phyloP scores from a whole-genome alignment of 2,329 filamentous ascomycete genomes.

The Rhynchosporium secalis region DNA sequence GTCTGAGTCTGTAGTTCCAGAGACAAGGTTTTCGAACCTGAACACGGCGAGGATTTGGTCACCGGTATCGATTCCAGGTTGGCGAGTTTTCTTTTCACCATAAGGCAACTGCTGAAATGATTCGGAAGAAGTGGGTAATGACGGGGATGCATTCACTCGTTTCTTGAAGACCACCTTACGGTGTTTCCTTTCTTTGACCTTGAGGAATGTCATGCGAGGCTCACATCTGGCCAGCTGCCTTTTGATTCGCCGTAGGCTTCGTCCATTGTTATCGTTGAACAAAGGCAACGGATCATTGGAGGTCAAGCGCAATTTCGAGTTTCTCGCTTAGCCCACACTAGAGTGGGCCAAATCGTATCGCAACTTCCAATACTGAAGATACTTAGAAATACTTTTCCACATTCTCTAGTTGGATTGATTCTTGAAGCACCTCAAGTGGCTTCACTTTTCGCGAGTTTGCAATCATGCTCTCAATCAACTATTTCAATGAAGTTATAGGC shows the following conservation, averaged over 20 bases:
- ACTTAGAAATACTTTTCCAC: too few relatives aligned
- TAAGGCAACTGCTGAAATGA: slow-evolving; percentile 20
- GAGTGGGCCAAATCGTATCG: too few relatives aligned
- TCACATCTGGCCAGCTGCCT: slow-evolving; percentile 17
- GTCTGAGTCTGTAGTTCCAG: slow-evolving; percentile 5
- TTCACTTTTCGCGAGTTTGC: too few relatives aligned
- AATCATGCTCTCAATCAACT: too few relatives aligned
- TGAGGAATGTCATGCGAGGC: slow-evolving; percentile 38
- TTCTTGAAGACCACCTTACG: slow-evolving; percentile 37
- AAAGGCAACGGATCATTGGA: not conserved
- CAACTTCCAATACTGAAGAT: too few relatives aligned
- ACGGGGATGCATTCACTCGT: slow-evolving; percentile 26
- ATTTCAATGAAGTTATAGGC: too few relatives aligned
- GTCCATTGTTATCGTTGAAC: slow-evolving; percentile 7
- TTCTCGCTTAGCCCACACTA: slow-evolving; percentile 5
- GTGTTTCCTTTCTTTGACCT: slow-evolving; percentile 38
- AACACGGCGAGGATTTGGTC: slow-evolving; percentile 18
- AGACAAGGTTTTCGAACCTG: slow-evolving; percentile 21
- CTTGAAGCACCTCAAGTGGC: too few relatives aligned
- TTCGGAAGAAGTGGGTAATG: slow-evolving; percentile 23
- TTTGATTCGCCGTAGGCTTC: slow-evolving; percentile 24
- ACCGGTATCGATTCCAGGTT: slow-evolving; percentile 27
- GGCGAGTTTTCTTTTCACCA: slow-evolving; percentile 21
- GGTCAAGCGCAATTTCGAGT: slow-evolving; percentile 3
- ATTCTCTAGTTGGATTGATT: too few relatives aligned